phyloP scores from a whole-genome alignment of 164 flowering plant species.

The Vitis amurensis region DNA sequence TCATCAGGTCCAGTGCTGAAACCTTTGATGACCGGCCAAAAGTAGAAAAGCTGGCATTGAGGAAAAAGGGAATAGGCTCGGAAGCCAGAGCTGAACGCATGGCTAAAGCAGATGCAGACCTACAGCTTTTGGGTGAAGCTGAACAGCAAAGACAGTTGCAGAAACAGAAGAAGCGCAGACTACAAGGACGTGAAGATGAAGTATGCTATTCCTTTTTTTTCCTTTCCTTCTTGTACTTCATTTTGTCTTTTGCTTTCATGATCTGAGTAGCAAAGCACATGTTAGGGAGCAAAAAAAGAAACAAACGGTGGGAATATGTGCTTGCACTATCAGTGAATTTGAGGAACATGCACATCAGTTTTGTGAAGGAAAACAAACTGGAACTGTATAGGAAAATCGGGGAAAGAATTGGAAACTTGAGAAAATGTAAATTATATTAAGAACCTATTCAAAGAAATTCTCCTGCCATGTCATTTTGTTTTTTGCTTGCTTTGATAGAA shows the following conservation, averaged over 20 bases:
- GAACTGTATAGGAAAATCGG: too few relatives aligned
- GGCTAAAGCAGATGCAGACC: slow-evolving; percentile 75
- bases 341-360: too few relatives aligned
- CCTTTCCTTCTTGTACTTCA: slow-evolving; percentile 1
- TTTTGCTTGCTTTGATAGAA: too few relatives aligned
- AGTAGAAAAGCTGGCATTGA: slow-evolving; percentile 65
- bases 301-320: too few relatives aligned
- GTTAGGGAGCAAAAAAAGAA: too few relatives aligned
- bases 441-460: too few relatives aligned
- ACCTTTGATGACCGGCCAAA: slow-evolving; percentile 49
- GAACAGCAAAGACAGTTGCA: slow-evolving; percentile 73
- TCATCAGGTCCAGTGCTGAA: slow-evolving; percentile 47
- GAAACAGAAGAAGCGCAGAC: slow-evolving; percentile 83
- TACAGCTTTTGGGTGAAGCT: slow-evolving; percentile 63
- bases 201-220: slow-evolving; percentile 38
- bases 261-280: neutral
- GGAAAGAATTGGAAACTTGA: too few relatives aligned
- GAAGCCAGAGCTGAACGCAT: slow-evolving; percentile 83
- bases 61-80: slow-evolving; percentile 89
- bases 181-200: slow-evolving; percentile 90
- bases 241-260: neutral
- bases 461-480: too few relatives aligned
- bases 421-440: too few relatives aligned
- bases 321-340: too few relatives aligned
- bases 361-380: too few relatives aligned